Percentiles rank a stretch among this genome's conserved stretches.
Conservation (phyloP, 2,329 filamentous ascomycete genomes). For the Claviceps quebecensis region DNA sequence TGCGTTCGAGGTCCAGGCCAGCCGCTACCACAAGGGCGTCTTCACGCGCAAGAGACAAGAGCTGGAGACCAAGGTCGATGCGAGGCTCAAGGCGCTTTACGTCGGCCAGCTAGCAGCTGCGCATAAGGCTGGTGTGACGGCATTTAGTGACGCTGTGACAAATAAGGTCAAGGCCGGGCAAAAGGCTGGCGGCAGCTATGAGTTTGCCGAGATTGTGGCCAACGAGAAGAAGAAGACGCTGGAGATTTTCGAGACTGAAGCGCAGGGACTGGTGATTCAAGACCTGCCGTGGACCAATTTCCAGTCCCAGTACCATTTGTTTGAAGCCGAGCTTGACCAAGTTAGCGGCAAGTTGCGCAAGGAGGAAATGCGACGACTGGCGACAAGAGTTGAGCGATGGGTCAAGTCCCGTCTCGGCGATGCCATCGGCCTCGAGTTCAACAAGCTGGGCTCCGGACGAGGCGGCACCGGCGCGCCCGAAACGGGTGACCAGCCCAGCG, state of each 20-base stretch:
- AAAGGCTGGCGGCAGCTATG: conserved; percentile 79
- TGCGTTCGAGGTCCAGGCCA: conserved; percentile 81
- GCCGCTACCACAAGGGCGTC: conserved; percentile 92
- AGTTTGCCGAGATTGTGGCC: conserved; percentile 88
- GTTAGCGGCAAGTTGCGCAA: conserved; percentile 74
- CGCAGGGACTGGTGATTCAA: conserved; percentile 58
- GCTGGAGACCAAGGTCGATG: conserved; percentile 73
- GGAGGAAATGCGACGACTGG: conserved; percentile 89
- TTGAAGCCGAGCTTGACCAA: conserved; percentile 81
- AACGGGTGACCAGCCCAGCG: conserved; percentile 57
- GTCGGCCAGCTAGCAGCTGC: conserved; percentile 76
- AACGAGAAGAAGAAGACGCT: conserved; percentile 67
- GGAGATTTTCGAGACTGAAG: conserved; percentile 61
- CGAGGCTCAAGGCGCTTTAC: conserved; percentile 77
- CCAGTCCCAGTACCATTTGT: conserved; percentile 62
- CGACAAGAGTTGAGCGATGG: conserved; percentile 85
- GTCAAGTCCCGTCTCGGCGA: conserved; percentile 79
- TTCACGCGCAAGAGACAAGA: conserved; percentile 76
- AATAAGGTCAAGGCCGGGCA: conserved; percentile 79
- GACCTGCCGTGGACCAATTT: conserved; percentile 83
- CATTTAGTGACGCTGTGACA: conserved; percentile 81
- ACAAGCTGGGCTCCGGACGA: conserved; percentile 80
- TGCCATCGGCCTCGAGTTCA: conserved; percentile 85
- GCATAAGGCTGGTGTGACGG: conserved; percentile 73
- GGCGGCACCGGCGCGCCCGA: conserved; percentile 72